Percentiles rank a stretch among this genome's conserved stretches.
Conservation (phyloP, 1,284 basidiomycete genomes). For the Takashimella koratensis region DNA sequence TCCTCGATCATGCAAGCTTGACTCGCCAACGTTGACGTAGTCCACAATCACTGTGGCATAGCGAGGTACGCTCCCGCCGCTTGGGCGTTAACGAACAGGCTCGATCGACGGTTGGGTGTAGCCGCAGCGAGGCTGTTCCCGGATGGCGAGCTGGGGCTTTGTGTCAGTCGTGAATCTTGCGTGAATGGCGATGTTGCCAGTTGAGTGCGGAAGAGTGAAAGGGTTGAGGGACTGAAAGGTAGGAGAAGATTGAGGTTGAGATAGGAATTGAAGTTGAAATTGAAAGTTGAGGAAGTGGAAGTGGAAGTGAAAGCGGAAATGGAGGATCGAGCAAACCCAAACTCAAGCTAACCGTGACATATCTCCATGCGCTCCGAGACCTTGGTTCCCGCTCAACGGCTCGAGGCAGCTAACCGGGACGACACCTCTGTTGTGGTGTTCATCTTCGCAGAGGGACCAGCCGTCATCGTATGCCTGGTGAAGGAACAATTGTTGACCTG, state of each 20-base stretch:
- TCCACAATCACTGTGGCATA: too few relatives aligned
- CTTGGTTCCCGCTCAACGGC: too few relatives aligned
- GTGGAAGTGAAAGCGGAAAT: too few relatives aligned
- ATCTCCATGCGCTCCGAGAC: not conserved
- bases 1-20: too few relatives aligned
- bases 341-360: not conserved
- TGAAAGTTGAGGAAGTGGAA: too few relatives aligned
- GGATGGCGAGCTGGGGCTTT: constrained; percentile 14
- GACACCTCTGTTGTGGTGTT: constrained; percentile 40
- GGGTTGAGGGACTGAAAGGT: too few relatives aligned
- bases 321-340: not conserved
- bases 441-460: constrained; percentile 48
- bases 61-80: not conserved
- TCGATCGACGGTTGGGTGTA: not conserved
- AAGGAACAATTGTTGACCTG: constrained; percentile 47
- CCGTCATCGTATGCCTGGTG: constrained; percentile 49
- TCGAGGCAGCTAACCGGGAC: constrained; percentile 47
- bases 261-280: too few relatives aligned
- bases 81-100: not conserved
- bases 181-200: too few relatives aligned
- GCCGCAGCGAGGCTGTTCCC: constrained; percentile 27
- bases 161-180: too few relatives aligned
- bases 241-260: too few relatives aligned
- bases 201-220: too few relatives aligned
- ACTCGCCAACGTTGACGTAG: too few relatives aligned